Percentiles rank a stretch among this genome's conserved stretches.
Conservation (phyloP, 371 early-diverging fungal species). For the Mucor irregularis region DNA sequence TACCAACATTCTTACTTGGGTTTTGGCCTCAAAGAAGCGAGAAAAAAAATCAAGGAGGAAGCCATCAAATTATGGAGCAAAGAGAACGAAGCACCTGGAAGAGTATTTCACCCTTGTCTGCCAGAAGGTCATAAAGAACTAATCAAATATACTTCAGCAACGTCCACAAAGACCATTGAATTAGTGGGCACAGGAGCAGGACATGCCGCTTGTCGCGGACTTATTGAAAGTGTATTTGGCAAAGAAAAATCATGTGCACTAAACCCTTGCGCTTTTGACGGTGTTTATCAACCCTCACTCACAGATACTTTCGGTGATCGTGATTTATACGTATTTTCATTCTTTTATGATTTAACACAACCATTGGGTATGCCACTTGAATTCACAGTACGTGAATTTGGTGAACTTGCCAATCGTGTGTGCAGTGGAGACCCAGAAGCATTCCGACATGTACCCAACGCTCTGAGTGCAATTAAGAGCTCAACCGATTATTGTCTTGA, state of each 20-base stretch:
- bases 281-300: slow-evolving; percentile 88
- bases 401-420: slow-evolving; percentile 63
- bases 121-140: slow-evolving; percentile 37
- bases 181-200: slow-evolving; percentile 59
- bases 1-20: slow-evolving; percentile 95
- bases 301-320: slow-evolving; percentile 64
- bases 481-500: slow-evolving; percentile 85
- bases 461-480: slow-evolving; percentile 38
- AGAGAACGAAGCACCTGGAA: slow-evolving; percentile 10
- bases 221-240: slow-evolving; percentile 60
- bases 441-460: slow-evolving; percentile 43
- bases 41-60: slow-evolving; percentile 28
- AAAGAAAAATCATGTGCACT: slow-evolving; percentile 59
- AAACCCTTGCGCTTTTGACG: slow-evolving; percentile 86
- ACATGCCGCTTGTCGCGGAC: slow-evolving; percentile 52
- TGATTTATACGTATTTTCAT: slow-evolving; percentile 93
- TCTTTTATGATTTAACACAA: slow-evolving; percentile 87
- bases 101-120: slow-evolving; percentile 42
- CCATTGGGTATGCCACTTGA: slow-evolving; percentile 69
- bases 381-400: slow-evolving; percentile 67
- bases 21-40: slow-evolving; percentile 88
- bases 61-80: slow-evolving; percentile 30
- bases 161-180: slow-evolving; percentile 14
- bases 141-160: slow-evolving; percentile 8
- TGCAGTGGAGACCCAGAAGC: slow-evolving; percentile 54